These are phyloP conservation scores for Zychaea mexicana DNA, from an alignment of 371 early-diverging fungal species.

Conservation along the genomic window DNA sequence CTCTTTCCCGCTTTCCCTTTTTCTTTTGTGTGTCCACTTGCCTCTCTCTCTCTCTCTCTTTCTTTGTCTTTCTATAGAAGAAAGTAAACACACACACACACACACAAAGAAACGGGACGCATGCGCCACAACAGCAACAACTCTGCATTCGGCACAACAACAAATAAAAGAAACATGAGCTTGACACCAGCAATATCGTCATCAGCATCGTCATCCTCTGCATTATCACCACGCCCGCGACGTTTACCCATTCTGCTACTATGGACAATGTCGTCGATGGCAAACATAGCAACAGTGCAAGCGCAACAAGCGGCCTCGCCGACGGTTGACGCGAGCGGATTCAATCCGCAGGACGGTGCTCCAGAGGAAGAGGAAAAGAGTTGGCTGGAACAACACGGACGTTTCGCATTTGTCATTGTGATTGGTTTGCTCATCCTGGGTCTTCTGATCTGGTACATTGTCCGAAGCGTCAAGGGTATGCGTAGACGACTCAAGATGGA, in stretches of 20 bases:
- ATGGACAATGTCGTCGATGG: not conserved
- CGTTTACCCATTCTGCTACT: not conserved
- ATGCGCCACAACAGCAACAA: not conserved
- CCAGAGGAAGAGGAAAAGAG: conserved; percentile 1
- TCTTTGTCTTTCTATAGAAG: not conserved
- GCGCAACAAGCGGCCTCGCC: not conserved
- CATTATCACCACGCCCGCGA: no score
- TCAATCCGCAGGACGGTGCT: not conserved
- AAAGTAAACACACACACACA: not conserved
- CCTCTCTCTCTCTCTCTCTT: not conserved
- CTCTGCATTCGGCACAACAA: no score
- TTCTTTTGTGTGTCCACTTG: not conserved
- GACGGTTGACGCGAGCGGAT: conserved; percentile 1
- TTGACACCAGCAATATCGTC: not conserved
- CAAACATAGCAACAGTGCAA: not conserved
- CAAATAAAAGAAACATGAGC: not conserved
- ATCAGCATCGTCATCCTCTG: not conserved
- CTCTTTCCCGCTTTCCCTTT: not conserved
- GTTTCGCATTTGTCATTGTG: conserved; percentile 25
- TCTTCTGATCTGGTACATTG: conserved; percentile 20
- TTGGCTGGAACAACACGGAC: conserved; percentile 22
- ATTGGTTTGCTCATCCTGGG: conserved; percentile 14
- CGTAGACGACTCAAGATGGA: conserved; percentile 20
- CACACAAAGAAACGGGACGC: not conserved
- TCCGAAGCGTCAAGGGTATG: conserved; percentile 23